Percentiles rank a stretch among this genome's conserved stretches.
These are phyloP conservation scores for Ophiognomonia clavigignenti-juglandacearum DNA, from an alignment of 2,329 filamentous ascomycete genomes.

Conservation along the genomic window DNA sequence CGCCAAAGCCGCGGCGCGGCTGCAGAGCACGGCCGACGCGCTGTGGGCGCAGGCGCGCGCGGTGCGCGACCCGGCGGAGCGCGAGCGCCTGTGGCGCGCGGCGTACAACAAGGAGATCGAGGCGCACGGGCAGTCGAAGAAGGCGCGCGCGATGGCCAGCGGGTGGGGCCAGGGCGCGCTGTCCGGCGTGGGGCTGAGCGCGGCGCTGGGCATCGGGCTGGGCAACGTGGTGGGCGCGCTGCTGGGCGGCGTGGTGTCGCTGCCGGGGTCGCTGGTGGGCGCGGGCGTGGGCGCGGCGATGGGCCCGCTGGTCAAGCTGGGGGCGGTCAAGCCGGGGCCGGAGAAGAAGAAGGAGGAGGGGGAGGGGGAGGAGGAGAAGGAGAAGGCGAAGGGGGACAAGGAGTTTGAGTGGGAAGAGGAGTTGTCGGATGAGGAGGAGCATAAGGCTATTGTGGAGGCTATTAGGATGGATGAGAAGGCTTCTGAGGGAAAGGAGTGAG, in stretches of 20 bases:
- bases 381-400: not conserved
- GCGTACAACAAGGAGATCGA: constrained; percentile 10
- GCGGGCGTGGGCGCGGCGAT: constrained; percentile 4
- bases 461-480: not conserved
- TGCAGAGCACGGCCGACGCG: constrained; percentile 7
- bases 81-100: constrained; percentile 9
- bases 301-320: not conserved
- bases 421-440: not conserved
- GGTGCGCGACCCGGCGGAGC: constrained; percentile 5
- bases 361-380: not conserved
- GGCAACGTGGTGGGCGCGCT: constrained; percentile 10
- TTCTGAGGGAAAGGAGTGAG: too few relatives aligned
- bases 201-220: constrained; percentile 7
- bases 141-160: constrained; percentile 8
- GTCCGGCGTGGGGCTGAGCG: constrained; percentile 3
- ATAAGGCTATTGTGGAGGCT: not conserved
- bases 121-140: constrained; percentile 9
- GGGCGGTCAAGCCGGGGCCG: too few relatives aligned
- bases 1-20: constrained; percentile 5
- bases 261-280: constrained; percentile 7
- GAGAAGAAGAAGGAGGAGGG: too few relatives aligned
- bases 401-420: not conserved
- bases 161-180: constrained; percentile 9
- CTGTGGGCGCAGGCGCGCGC: constrained; percentile 7
- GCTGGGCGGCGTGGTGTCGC: constrained; percentile 8